Percentiles rank a stretch among this genome's conserved stretches.
phyloP scores from a whole-genome alignment of 116 monocot species.

The Trichopus zeylanicus region DNA sequence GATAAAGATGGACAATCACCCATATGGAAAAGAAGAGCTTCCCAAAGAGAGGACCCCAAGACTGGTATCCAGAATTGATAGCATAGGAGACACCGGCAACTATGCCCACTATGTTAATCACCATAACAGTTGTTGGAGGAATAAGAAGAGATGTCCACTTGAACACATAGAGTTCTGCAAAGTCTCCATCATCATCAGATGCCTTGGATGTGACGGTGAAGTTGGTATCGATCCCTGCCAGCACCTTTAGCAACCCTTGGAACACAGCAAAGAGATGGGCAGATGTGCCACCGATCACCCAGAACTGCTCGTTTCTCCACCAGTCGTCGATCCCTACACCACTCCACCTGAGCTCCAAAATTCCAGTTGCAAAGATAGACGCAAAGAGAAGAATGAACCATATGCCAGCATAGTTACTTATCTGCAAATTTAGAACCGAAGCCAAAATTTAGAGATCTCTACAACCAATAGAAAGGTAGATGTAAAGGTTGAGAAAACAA shows the following conservation, averaged over 20 bases:
- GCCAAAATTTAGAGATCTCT: neutral
- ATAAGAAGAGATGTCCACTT: constrained; percentile 73
- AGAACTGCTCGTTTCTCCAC: constrained; percentile 80
- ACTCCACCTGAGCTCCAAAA: constrained; percentile 69
- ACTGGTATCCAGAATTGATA: constrained; percentile 61
- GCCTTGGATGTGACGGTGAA: constrained; percentile 78
- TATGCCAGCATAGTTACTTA: constrained; percentile 73
- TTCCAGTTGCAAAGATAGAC: constrained; percentile 58
- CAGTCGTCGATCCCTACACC: constrained; percentile 72
- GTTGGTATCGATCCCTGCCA: constrained; percentile 68
- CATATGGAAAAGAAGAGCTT: constrained; percentile 63
- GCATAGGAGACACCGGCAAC: constrained; percentile 66
- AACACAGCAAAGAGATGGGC: constrained; percentile 79
- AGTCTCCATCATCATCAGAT: constrained; percentile 61
- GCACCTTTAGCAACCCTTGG: constrained; percentile 63
- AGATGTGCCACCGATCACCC: constrained; percentile 73
- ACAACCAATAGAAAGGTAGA: too few relatives aligned
- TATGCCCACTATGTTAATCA: constrained; percentile 56
- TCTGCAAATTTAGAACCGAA: constrained; percentile 23
- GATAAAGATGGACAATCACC: constrained; percentile 76
- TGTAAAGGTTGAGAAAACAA: too few relatives aligned
- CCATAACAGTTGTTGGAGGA: constrained; percentile 54
- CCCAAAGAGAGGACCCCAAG: constrained; percentile 70
- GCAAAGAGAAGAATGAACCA: constrained; percentile 65
- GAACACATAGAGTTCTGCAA: constrained; percentile 60